Percentiles rank a stretch among this genome's conserved stretches.
Evolutionary conservation across 2,329 filamentous ascomycete species (phyloP).

Genomic region (Alternaria sp.): DNA sequence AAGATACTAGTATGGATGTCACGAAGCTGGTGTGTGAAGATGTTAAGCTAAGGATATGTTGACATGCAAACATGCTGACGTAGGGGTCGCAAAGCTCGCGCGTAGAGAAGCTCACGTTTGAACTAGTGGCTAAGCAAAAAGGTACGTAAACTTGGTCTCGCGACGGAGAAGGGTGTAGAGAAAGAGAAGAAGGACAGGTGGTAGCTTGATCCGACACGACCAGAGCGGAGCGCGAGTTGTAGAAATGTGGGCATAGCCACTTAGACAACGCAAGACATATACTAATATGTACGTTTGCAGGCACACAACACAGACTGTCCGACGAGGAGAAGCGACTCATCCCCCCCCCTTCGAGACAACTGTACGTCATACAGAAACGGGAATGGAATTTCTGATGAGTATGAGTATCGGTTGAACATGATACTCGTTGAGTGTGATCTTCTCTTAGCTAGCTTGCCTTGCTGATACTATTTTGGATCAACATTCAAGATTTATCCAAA

Average conservation of each 20-base stretch:
- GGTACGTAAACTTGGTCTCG: no score
- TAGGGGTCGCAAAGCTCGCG: background rate
- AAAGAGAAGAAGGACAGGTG: no score
- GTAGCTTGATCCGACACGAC: background rate
- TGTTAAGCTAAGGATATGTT: background rate
- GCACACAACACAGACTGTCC: no score
- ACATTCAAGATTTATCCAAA: background rate
- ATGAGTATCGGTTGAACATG: no score
- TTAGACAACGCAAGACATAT: no score
- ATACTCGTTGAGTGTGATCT: no score
- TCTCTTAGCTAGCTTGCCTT: background rate
- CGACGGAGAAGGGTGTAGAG: no score
- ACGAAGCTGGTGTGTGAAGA: background rate
- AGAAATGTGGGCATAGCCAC: background rate
- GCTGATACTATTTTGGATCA: background rate
- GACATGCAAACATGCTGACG: background rate
- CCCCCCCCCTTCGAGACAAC: no score
- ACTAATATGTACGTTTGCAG: no score
- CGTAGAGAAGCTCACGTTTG: background rate
- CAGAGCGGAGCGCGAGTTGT: background rate
- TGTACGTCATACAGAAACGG: no score
- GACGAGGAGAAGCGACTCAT: no score
- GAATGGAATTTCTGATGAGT: no score
- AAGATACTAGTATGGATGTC: background rate
- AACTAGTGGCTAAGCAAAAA: background rate